Evolutionary conservation across 1,284 basidiomycete genomes (phyloP), one percentile per base, ranked within the genome.

Genomic region (Papiliotrema fonsecae): DNA sequence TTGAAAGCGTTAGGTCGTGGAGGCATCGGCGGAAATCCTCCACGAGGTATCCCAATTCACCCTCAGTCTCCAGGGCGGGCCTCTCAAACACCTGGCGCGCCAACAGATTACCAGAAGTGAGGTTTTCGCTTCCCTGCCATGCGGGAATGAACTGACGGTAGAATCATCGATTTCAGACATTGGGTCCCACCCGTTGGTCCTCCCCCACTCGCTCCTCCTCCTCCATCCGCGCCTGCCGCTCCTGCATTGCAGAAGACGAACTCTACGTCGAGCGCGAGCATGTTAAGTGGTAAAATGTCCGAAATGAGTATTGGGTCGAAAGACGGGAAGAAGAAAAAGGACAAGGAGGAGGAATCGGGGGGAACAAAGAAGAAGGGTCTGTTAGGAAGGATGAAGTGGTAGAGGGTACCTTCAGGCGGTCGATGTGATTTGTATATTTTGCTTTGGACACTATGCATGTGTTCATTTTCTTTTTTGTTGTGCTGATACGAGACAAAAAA

Each of bases 1-100:
- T 76, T 97, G 51, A 87, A 88, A 66, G 82, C 85, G 16, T 77
- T 97, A 19, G 88, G 82, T 77, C 45, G 90, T 84, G 44, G 81
- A 80, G 51, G 90, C 81, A 55, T 92, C 81, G 47, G 81, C 75
- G 63, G 80, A 78, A 50, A 72, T 43, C 71, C 84, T 30, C 89
- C 89, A 0, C 86, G 87, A 56, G 87, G 79, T n/a, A 79, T 83
- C 22, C 70, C 74, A 27, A 75, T 71, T 42, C 76, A 72, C 53
- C 70, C 71, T 4, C 56, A 65, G 34, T 47, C 65, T 28, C 68
- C 65, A 62, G 52, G 57, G 21, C 41, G 80, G 77, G 26, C 75
- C 73, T 38, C 76, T 78, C 47, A 74, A 79, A 10, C 82, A 77
- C 71, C 88, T 83, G 74, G 83, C 81, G 45, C 82, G 78, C 66